Evolutionary conservation across 1,284 basidiomycete genomes (phyloP).

Genomic region (Cryptococcus sp.): DNA sequence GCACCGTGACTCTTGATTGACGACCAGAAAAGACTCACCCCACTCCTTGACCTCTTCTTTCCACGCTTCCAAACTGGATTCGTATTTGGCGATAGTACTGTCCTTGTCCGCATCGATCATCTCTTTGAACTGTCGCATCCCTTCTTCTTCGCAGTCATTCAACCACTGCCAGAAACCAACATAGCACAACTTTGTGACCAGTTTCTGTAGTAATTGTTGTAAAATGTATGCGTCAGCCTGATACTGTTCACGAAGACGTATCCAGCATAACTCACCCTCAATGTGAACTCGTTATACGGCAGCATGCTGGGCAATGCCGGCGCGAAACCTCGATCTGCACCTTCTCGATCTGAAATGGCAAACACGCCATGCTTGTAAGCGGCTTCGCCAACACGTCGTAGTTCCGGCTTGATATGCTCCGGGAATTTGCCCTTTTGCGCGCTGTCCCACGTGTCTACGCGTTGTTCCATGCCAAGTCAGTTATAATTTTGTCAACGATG

Average conservation of each 20-base stretch:
- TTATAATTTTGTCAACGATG: not conserved
- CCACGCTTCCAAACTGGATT: slow-evolving; percentile 15
- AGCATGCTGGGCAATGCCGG: slow-evolving; percentile 36
- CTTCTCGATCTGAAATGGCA: slow-evolving; percentile 28
- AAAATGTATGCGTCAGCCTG: slow-evolving; percentile 1
- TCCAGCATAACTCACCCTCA: slow-evolving; percentile 35
- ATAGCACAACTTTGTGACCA: slow-evolving; percentile 38
- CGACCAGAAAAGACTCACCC: slow-evolving; percentile 19
- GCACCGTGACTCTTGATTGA: not conserved
- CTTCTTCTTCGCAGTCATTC: slow-evolving; percentile 33
- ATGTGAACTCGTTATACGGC: slow-evolving; percentile 51
- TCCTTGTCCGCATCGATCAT: slow-evolving; percentile 21
- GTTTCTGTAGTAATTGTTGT: slow-evolving; percentile 35
- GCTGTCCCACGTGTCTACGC: slow-evolving; percentile 33
- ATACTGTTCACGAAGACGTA: not conserved
- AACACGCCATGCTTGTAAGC: slow-evolving; percentile 68
- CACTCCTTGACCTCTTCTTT: slow-evolving; percentile 23
- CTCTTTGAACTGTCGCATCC: slow-evolving; percentile 16
- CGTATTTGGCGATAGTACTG: slow-evolving; percentile 19
- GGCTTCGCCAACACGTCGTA: slow-evolving; percentile 70
- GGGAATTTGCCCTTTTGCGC: slow-evolving; percentile 84
- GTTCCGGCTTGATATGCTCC: slow-evolving; percentile 69
- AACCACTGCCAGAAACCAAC: slow-evolving; percentile 36
- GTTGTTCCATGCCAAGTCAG: not conserved
- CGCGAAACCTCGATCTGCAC: slow-evolving; percentile 35